Conservation (phyloP, 768 basidiomycete species). For the Omphalotus guepiniiformis region DNA sequence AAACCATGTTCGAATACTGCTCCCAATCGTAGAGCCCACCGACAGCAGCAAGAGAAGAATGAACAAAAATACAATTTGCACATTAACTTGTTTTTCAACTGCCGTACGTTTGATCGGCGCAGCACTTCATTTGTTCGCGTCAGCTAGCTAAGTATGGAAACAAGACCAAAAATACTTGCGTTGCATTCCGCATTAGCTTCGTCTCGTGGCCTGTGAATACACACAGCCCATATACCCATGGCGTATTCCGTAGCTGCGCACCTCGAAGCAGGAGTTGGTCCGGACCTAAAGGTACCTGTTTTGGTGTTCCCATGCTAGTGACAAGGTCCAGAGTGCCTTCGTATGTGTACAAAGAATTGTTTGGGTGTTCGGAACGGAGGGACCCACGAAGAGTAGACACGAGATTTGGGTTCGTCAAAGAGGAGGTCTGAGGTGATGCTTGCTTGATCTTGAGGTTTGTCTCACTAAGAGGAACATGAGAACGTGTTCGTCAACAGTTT, state of each 20-base stretch:
- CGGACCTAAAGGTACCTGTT: slow-evolving; percentile 88
- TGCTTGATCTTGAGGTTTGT: slow-evolving; percentile 99
- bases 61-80: slow-evolving; percentile 95
- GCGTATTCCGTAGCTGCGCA: slow-evolving; percentile 93
- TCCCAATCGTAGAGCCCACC: slow-evolving; percentile 87
- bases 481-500: no score
- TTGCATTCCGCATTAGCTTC: slow-evolving; percentile 97
- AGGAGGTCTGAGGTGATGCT: slow-evolving; percentile 75
- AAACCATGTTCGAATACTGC: slow-evolving; percentile 89
- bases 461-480: slow-evolving; percentile 51
- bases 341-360: slow-evolving; percentile 95
- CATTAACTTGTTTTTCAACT: slow-evolving; percentile 93
- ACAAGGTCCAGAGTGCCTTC: slow-evolving; percentile 76
- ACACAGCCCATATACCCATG: slow-evolving; percentile 92
- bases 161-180: slow-evolving; percentile 70
- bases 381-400: slow-evolving; percentile 74
- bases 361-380: slow-evolving; percentile 93
- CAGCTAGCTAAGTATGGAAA: background rate
- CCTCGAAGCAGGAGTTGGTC: slow-evolving; percentile 93
- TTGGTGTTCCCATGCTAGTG: slow-evolving; percentile 52
- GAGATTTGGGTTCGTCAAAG: slow-evolving; percentile 72
- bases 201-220: slow-evolving; percentile 98
- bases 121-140: slow-evolving; percentile 46
- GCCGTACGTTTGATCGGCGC: slow-evolving; percentile 96
- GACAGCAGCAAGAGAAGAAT: slow-evolving; percentile 82